Conservation (phyloP, 176 grass and related monocot species). For the Otatea glauca region DNA sequence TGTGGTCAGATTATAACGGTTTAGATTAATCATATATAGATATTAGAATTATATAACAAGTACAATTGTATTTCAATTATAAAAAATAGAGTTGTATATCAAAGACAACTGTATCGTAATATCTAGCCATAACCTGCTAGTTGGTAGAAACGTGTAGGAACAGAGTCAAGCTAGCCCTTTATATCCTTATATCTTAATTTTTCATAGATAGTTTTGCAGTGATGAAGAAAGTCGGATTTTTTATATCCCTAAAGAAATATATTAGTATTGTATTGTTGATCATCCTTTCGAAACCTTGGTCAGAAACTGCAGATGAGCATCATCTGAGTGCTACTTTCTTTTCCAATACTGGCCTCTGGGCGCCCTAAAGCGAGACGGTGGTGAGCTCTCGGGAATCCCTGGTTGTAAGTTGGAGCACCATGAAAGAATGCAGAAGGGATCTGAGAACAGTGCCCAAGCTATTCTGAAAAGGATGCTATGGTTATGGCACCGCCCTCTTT, state of each 20-base stretch:
- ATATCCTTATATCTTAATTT: neutral
- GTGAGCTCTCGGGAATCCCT: constrained; percentile 44
- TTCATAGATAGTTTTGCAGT: neutral
- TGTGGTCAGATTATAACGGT: too few species aligned
- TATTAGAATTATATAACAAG: too few species aligned
- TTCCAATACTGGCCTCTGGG: constrained; percentile 32
- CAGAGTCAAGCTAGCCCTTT: neutral
- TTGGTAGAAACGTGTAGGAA: neutral
- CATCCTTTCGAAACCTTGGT: neutral
- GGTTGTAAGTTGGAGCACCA: constrained; percentile 22
- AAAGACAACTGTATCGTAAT: too few species aligned
- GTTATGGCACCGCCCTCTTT: constrained; percentile 45
- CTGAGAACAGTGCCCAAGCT: constrained; percentile 47
- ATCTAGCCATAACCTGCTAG: too few species aligned
- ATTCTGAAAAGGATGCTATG: constrained; percentile 57
- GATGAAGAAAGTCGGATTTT: neutral
- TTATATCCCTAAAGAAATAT: neutral
- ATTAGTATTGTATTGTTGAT: neutral
- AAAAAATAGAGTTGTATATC: too few species aligned
- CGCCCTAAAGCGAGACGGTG: constrained; percentile 14
- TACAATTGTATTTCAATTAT: too few species aligned
- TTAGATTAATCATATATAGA: too few species aligned
- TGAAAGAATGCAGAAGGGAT: constrained; percentile 53
- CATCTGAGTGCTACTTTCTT: constrained; percentile 30
- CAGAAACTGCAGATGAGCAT: constrained; percentile 16